A percentile compares a stretch with the other conserved stretches of the same genome.
Conservation (phyloP, 805 yeast species). For the Saccharomycopsis malanga region DNA sequence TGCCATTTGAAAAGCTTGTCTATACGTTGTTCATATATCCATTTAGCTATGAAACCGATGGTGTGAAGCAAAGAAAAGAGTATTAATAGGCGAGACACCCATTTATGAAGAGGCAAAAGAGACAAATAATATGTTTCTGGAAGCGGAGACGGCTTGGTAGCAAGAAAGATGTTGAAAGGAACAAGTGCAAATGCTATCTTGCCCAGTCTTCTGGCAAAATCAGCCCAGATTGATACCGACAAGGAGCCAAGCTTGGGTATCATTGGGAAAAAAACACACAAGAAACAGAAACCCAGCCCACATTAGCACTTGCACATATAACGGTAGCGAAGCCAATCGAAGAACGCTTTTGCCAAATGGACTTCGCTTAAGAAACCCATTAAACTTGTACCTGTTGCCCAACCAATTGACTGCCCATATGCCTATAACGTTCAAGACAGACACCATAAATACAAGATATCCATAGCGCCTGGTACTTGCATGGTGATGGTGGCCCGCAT, state of each 20-base stretch:
- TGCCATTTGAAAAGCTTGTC: conserved; percentile 29
- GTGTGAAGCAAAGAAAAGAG: conserved; percentile 43
- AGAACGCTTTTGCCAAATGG: conserved; percentile 11
- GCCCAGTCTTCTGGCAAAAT: conserved; percentile 50
- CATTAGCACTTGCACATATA: conserved; percentile 29
- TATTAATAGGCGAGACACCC: conserved; percentile 58
- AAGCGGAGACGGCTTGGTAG: conserved; percentile 48
- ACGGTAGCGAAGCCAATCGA: conserved; percentile 31
- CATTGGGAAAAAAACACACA: conserved; percentile 22
- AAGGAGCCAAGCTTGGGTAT: neutral
- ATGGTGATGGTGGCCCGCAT: conserved; percentile 35
- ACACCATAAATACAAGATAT: conserved; percentile 38
- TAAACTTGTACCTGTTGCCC: neutral
- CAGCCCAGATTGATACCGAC: conserved; percentile 27
- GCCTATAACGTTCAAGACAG: conserved; percentile 34
- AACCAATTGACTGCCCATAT: conserved; percentile 31
- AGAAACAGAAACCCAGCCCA: conserved; percentile 33
- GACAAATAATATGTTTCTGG: conserved; percentile 46
- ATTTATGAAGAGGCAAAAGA: conserved; percentile 54
- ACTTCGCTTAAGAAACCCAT: neutral
- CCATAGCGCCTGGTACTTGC: conserved; percentile 56
- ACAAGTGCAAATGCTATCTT: conserved; percentile 51
- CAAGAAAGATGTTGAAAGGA: conserved; percentile 50
- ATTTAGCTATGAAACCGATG: conserved; percentile 42
- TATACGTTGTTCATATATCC: conserved; percentile 35